phyloP scores from a whole-genome alignment of 176 grass and related monocot genomes.

The Hsuehochloa calcarea region DNA sequence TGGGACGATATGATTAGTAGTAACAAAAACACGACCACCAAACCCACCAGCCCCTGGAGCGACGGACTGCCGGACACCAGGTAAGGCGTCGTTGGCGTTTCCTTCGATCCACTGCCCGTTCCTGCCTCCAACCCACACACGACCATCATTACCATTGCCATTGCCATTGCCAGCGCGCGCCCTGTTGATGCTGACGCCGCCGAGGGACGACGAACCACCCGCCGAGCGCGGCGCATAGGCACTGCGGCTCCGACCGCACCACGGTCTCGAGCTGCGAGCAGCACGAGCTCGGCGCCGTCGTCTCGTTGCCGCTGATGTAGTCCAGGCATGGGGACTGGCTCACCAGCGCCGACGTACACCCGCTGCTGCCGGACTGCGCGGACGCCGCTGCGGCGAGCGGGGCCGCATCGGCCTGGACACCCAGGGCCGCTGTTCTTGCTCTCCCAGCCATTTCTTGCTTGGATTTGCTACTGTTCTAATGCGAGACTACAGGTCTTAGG shows the following conservation, averaged over 20 bases:
- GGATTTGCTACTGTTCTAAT: not conserved
- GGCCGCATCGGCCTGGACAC: not conserved
- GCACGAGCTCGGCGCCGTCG: not conserved
- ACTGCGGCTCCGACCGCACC: conserved; percentile 22
- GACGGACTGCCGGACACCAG: not conserved
- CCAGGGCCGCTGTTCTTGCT: not conserved
- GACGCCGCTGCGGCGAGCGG: not conserved
- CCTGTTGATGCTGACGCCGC: not conserved
- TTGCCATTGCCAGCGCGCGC: not conserved
- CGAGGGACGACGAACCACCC: not conserved
- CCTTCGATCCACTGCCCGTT: not conserved
- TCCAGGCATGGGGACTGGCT: not conserved
- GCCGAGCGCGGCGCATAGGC: conserved; percentile 24
- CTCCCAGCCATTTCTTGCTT: not conserved
- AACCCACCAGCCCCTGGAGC: no score
- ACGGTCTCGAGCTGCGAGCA: conserved; percentile 26
- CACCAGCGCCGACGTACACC: not conserved
- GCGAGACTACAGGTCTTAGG: no score
- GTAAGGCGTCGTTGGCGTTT: not conserved
- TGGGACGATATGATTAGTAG: not conserved
- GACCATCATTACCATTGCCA: not conserved
- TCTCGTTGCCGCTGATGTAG: not conserved
- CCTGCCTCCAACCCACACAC: not conserved
- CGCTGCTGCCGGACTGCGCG: not conserved
- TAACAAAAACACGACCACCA: not conserved